A percentile compares a stretch with the other conserved stretches of the same genome.
Conservation (phyloP, 2,329 filamentous ascomycete genomes). For the Bisporella sp. region DNA sequence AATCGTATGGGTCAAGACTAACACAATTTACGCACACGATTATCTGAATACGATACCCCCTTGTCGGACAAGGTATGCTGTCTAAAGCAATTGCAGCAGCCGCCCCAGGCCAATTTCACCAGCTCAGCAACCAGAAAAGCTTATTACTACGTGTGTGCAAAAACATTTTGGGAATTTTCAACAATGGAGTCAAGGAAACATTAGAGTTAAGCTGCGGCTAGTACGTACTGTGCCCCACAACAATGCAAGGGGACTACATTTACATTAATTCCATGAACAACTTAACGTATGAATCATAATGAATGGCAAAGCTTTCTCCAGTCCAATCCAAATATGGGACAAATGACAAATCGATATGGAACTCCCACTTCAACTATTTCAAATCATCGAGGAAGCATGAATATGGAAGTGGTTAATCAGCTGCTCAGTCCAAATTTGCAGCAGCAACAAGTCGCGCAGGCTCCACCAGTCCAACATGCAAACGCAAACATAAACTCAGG, state of each 20-base stretch:
- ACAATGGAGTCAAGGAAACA: constrained; percentile 76
- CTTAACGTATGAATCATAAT: constrained; percentile 63
- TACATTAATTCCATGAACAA: constrained; percentile 52
- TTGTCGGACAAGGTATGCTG: constrained; percentile 93
- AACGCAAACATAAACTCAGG: constrained; percentile 14
- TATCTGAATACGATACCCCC: constrained; percentile 85
- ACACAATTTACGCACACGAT: constrained; percentile 94
- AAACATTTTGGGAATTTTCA: constrained; percentile 78
- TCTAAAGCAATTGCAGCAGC: constrained; percentile 66
- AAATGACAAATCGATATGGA: constrained; percentile 18
- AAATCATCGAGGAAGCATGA: constrained; percentile 20
- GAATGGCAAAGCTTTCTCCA: constrained; percentile 77
- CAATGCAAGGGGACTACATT: constrained; percentile 51
- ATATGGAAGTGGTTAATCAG: constrained; percentile 34
- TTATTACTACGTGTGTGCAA: constrained; percentile 83
- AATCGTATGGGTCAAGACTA: constrained; percentile 69
- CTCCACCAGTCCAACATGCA: neutral
- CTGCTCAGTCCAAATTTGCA: constrained; percentile 24
- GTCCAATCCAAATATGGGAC: constrained; percentile 52
- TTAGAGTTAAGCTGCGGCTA: constrained; percentile 88
- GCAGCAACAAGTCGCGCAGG: constrained; percentile 7
- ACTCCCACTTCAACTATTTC: constrained; percentile 6
- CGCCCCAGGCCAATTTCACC: constrained; percentile 46
- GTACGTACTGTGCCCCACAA: constrained; percentile 61
- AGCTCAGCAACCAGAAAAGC: constrained; percentile 53